Evolutionary conservation across 768 basidiomycete species (phyloP).

Genomic region (Kwoniella sp.): DNA sequence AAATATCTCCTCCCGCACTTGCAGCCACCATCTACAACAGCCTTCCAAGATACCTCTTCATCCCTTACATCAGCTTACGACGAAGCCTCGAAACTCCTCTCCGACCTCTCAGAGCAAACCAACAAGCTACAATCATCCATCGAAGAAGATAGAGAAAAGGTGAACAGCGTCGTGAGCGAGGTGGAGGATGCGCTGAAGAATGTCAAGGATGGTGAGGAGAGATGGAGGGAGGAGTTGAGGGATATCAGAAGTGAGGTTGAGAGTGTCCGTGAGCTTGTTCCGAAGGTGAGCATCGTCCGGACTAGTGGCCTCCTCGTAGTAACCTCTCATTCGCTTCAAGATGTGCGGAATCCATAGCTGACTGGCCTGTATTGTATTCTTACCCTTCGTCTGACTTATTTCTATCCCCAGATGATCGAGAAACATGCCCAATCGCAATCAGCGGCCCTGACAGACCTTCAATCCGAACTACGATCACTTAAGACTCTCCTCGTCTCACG

Average conservation of each 20-base stretch:
- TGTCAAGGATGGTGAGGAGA: conserved; percentile 66
- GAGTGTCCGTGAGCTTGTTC: conserved; percentile 85
- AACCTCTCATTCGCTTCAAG: too few species aligned
- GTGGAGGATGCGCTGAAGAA: conserved; percentile 47
- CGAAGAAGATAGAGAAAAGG: conserved; percentile 41
- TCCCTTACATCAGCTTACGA: conserved; percentile 78
- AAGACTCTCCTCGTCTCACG: conserved; percentile 83
- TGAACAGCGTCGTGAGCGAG: conserved; percentile 42
- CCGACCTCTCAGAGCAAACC: conserved; percentile 57
- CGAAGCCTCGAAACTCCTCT: conserved; percentile 57
- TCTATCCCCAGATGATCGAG: conserved; percentile 75
- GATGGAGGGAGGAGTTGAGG: conserved; percentile 82
- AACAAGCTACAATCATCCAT: conserved; percentile 37
- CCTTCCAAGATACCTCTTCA: conserved; percentile 85
- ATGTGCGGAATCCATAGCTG: too few species aligned
- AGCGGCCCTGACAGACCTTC: conserved; percentile 79
- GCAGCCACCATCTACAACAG: conserved; percentile 78
- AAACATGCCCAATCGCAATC: conserved; percentile 84
- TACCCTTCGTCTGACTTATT: too few species aligned
- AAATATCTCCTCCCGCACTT: conserved; percentile 92
- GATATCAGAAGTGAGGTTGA: conserved; percentile 90
- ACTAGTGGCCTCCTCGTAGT: too few species aligned
- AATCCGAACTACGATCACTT: conserved; percentile 90
- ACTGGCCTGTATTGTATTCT: too few species aligned
- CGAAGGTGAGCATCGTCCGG: conserved; percentile 86